Conservation (phyloP, 768 basidiomycete genomes). For the Macrolepiota dolichaula region DNA sequence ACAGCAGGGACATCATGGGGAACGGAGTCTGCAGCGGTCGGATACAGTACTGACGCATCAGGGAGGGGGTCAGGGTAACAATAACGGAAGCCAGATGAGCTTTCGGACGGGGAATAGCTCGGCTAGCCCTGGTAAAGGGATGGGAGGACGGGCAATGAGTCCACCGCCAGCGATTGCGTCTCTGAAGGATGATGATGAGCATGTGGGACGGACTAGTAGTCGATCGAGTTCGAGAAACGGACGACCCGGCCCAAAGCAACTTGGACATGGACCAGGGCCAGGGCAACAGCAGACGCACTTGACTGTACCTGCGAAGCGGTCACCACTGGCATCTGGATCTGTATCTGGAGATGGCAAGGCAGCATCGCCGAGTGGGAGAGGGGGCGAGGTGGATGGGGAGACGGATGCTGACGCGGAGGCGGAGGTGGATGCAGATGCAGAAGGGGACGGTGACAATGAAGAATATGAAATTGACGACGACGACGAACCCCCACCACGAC, state of each 20-base stretch:
- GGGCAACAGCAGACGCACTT: not conserved
- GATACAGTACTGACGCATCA: constrained; percentile 13
- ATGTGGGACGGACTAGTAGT: not conserved
- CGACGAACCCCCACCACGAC: constrained; percentile 11
- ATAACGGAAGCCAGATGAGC: constrained; percentile 7
- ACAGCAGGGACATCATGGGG: not conserved
- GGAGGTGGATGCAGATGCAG: constrained; percentile 23
- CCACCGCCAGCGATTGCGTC: constrained; percentile 9
- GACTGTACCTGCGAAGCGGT: not conserved
- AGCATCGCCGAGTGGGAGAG: constrained; percentile 22
- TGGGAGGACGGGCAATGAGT: constrained; percentile 4
- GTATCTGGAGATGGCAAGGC: constrained; percentile 19
- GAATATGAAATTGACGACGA: constrained; percentile 21
- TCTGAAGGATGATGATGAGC: constrained; percentile 7
- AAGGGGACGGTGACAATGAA: constrained; percentile 27
- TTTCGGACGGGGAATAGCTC: not conserved
- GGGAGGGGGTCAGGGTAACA: constrained; percentile 1
- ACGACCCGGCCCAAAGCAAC: not conserved
- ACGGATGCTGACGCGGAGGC: constrained; percentile 30
- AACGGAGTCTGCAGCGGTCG: constrained; percentile 5
- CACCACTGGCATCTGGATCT: constrained; percentile 6
- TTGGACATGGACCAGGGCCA: not conserved
- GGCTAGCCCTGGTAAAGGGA: not conserved
- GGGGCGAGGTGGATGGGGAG: constrained; percentile 18
- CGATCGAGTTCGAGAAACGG: constrained; percentile 9